These are phyloP conservation scores for Ophiostoma quercus DNA, from an alignment of 2,329 filamentous ascomycete species.

Conservation along the genomic window DNA sequence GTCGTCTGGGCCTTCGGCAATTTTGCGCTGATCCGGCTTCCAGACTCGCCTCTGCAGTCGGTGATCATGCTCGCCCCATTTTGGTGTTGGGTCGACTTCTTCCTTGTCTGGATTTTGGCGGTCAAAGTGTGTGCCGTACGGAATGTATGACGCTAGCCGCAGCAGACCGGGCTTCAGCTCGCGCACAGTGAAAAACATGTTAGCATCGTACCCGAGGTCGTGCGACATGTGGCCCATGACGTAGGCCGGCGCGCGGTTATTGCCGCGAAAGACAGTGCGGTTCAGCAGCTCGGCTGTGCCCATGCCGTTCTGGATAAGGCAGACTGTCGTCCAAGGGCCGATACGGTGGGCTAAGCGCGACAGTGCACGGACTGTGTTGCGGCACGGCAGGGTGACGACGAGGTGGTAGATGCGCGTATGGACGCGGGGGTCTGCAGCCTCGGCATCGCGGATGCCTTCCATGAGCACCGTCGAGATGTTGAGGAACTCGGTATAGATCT, in stretches of 20 bases:
- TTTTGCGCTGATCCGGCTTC: not conserved
- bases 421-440: not conserved
- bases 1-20: not conserved
- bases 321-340: conserved; percentile 34
- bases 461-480: not conserved
- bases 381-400: conserved; percentile 33
- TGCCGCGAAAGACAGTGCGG: conserved; percentile 62
- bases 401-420: conserved; percentile 30
- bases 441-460: not conserved
- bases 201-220: conserved; percentile 36
- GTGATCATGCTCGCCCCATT: conserved; percentile 2
- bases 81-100: not conserved
- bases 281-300: conserved; percentile 78
- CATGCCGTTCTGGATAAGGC: conserved; percentile 49
- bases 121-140: not conserved
- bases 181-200: conserved; percentile 23
- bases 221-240: conserved; percentile 61
- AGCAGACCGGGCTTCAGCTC: conserved; percentile 36
- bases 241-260: conserved; percentile 63
- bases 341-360: conserved; percentile 32
- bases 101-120: not conserved
- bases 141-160: conserved; percentile 33
- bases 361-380: conserved; percentile 30
- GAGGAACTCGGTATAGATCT: not conserved
- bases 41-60: conserved; percentile 2